phyloP scores from a whole-genome alignment of 257 asterid species.

The Echium plantagineum region DNA sequence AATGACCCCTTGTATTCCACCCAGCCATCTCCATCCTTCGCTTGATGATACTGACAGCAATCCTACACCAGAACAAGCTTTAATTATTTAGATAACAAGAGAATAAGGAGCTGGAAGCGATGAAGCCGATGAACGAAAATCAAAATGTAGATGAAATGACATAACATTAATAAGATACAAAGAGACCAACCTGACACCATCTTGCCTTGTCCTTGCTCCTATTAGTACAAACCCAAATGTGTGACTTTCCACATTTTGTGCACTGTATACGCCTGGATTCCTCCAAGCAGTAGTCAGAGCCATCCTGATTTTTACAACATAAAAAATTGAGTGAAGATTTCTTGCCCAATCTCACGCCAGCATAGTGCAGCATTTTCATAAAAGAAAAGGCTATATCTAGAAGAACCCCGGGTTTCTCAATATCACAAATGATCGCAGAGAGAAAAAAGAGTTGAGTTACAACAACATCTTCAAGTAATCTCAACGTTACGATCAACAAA shows the following conservation, averaged over 20 bases:
- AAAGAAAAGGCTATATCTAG: background rate
- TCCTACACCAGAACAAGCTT: constrained; percentile 39
- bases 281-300: constrained; percentile 74
- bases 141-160: background rate
- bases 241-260: constrained; percentile 94
- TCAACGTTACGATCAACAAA: background rate
- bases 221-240: constrained; percentile 92
- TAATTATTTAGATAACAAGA: constrained; percentile 4
- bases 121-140: background rate
- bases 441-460: background rate
- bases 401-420: background rate
- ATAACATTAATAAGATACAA: background rate
- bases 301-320: constrained; percentile 32
- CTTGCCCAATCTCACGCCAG: background rate
- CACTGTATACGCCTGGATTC: constrained; percentile 95
- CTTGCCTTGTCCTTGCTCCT: constrained; percentile 91
- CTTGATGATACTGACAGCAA: constrained; percentile 97
- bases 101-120: background rate
- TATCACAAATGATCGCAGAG: background rate
- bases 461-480: background rate
- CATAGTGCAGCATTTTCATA: background rate
- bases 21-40: constrained; percentile 99
- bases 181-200: constrained; percentile 86
- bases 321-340: constrained; percentile 10
- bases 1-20: constrained; percentile 89